Conservation (phyloP, 805 yeast genomes). For the Yarrowia bubula region DNA sequence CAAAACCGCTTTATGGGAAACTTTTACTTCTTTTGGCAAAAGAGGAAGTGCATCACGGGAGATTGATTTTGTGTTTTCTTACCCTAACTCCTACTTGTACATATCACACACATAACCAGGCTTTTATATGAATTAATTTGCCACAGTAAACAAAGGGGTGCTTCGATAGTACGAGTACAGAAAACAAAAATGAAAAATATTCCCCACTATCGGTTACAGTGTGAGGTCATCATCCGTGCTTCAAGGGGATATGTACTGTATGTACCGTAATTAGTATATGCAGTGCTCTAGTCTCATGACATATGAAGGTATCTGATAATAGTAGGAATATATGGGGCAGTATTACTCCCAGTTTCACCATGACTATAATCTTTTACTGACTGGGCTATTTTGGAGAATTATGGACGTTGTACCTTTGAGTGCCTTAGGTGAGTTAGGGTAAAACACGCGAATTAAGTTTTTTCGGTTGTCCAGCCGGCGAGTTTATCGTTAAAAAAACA, state of each 20-base stretch:
- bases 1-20: background rate
- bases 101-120: background rate
- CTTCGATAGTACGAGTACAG: background rate
- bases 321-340: background rate
- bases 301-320: background rate
- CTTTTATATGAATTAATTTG: constrained; percentile 17
- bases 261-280: background rate
- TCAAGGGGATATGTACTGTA: too few species aligned
- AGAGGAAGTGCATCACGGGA: constrained; percentile 12
- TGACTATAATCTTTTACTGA: too few species aligned
- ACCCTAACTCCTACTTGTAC: background rate
- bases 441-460: background rate
- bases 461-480: background rate
- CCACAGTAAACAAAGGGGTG: background rate
- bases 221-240: background rate
- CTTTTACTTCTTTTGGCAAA: constrained; percentile 21
- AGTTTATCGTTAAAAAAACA: background rate
- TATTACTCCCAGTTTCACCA: too few species aligned
- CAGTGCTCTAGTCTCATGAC: background rate
- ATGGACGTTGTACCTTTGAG: background rate
- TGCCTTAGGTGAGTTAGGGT: background rate
- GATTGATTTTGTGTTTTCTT: background rate
- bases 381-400: background rate
- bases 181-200: background rate
- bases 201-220: background rate